Evolutionary conservation across 2,329 filamentous ascomycete species (phyloP), one percentile per base, ranked within the genome.

Genomic region (Calycina marina): DNA sequence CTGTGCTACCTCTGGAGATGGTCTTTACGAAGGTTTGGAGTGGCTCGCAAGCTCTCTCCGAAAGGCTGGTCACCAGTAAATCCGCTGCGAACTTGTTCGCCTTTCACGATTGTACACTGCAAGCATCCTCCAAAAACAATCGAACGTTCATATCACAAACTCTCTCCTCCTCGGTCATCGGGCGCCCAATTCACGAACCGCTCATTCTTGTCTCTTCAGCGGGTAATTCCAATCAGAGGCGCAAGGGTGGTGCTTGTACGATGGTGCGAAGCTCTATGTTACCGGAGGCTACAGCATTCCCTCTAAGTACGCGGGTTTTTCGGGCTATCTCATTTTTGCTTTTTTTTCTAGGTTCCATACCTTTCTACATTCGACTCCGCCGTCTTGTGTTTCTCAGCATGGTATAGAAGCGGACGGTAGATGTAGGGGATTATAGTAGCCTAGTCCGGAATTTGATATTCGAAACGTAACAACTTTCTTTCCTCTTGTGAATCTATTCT

Each of bases 11-110:
- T 93, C 86, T 48, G 88, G 88, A 73, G 90, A 96, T 63, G 88
- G 88, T 84, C 81, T 96, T 55, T 96, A 96, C 65, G 88, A 96
- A 68, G 88, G 88, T 77, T 83, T 96, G 55, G 86, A 88, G 67
- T 88, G 82, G 80, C 76, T 86, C 56, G 78, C 79, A 59, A 77
- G 72, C 59, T 80, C 79, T 55, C 75, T 90, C 61, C 74, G 77
- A 62, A 86, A 86, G 72, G 65, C 69, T 53, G 69, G 68, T 52
- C 66, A 70, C 54, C 63, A 71, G 61, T 75, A 74, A 63, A 65
- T 32, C 17, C 28, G 25, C 28, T 28, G 31, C n/a, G n/a, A n/a
- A n/a, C n/a, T 36, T 30, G 22, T 18, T 32, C 35, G 22, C 24
- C 27, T 33, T 36, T 29, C 28, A 36, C 38, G 41, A 45, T 45